Percentiles rank a stretch among this genome's conserved stretches.
Conservation (phyloP, 2,329 filamentous ascomycete genomes). For the Mariannaea elegans region DNA sequence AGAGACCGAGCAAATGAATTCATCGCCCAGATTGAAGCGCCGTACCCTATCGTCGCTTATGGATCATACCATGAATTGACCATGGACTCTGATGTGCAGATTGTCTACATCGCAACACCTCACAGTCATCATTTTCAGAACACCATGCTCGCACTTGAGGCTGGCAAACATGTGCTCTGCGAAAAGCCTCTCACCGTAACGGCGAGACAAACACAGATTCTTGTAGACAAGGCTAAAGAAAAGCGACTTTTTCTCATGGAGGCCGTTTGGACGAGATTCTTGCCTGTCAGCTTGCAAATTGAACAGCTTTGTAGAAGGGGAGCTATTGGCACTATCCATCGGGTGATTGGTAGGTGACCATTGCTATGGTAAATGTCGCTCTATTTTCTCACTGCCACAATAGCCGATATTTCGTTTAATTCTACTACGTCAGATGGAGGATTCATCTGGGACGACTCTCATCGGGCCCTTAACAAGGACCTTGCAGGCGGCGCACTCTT, state of each 20-base stretch:
- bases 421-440: slow-evolving; percentile 49
- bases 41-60: slow-evolving; percentile 73
- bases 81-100: slow-evolving; percentile 78
- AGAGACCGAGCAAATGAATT: slow-evolving; percentile 76
- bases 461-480: slow-evolving; percentile 80
- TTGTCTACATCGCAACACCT: slow-evolving; percentile 87
- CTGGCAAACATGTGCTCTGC: slow-evolving; percentile 86
- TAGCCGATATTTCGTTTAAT: no score
- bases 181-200: slow-evolving; percentile 91
- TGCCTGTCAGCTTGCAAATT: no score
- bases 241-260: slow-evolving; percentile 83
- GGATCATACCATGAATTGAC: slow-evolving; percentile 84
- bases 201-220: slow-evolving; percentile 74
- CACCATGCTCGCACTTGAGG: slow-evolving; percentile 79
- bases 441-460: no score
- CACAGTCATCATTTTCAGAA: slow-evolving; percentile 94
- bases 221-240: slow-evolving; percentile 74
- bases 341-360: slow-evolving; percentile 66
- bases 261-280: slow-evolving; percentile 88
- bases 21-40: slow-evolving; percentile 72
- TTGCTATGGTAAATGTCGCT: slow-evolving; percentile 56
- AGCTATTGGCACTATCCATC: slow-evolving; percentile 61
- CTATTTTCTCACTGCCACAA: no score
- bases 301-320: slow-evolving; percentile 76
- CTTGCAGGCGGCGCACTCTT: slow-evolving; percentile 83